These are phyloP conservation scores for Phytophthora ohioensis DNA, from an alignment of 352 stramenopile genomes.

Conservation along the genomic window DNA sequence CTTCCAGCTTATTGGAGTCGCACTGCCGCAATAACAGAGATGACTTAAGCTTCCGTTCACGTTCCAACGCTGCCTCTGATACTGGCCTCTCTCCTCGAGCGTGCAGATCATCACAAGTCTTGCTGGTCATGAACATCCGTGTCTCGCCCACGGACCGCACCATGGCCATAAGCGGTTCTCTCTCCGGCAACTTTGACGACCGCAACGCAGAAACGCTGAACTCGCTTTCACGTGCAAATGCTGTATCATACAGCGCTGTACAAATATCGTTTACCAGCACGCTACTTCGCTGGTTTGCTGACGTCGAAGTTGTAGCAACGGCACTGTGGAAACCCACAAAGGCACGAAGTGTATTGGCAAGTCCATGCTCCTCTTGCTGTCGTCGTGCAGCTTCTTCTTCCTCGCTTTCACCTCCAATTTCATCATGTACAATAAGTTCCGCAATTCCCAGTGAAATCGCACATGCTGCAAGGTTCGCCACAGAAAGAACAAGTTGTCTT, in stretches of 20 bases:
- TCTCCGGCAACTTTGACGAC: slow-evolving; percentile 42
- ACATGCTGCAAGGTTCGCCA: slow-evolving; percentile 65
- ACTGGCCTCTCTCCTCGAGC: slow-evolving; percentile 54
- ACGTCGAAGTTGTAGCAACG: slow-evolving; percentile 45
- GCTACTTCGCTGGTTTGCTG: slow-evolving; percentile 35
- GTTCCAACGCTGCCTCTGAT: slow-evolving; percentile 20
- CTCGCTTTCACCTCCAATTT: slow-evolving; percentile 10
- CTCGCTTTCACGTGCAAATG: slow-evolving; percentile 16
- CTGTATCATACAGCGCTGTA: slow-evolving; percentile 35
- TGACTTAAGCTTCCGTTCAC: slow-evolving; percentile 24
- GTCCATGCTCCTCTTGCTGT: slow-evolving; percentile 49
- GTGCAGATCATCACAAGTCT: slow-evolving; percentile 67
- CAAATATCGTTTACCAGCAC: slow-evolving; percentile 50
- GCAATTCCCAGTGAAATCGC: slow-evolving; percentile 50
- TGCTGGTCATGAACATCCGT: slow-evolving; percentile 72
- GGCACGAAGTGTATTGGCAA: slow-evolving; percentile 70
- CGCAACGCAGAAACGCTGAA: slow-evolving; percentile 3
- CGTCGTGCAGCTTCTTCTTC: slow-evolving; percentile 25
- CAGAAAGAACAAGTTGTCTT: slow-evolving; percentile 65
- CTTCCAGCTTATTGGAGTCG: slow-evolving; percentile 59
- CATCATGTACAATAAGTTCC: slow-evolving; percentile 1
- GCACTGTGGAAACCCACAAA: slow-evolving; percentile 80
- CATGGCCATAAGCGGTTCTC: slow-evolving; percentile 60
- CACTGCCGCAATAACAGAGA: slow-evolving; percentile 60
- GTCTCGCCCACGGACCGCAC: slow-evolving; percentile 49